phyloP scores from a whole-genome alignment of 441 rosid species.

The Populus hybrid region DNA sequence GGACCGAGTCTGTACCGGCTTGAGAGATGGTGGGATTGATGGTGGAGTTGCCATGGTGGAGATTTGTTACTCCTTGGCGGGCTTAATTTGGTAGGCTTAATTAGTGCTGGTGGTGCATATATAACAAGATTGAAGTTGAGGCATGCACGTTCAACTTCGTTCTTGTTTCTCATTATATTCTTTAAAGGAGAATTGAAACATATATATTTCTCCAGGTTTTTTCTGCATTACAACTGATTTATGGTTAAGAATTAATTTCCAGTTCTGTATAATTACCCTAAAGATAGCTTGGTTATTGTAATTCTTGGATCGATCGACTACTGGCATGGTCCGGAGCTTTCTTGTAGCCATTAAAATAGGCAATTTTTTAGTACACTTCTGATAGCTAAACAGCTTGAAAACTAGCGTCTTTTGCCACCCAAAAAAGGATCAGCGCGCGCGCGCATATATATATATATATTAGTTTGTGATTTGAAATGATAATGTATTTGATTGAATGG shows the following conservation, averaged over 20 bases:
- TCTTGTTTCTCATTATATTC: background rate
- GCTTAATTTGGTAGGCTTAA: background rate
- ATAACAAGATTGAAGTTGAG: background rate
- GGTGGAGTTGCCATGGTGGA: conserved; percentile 15
- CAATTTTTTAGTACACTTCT: background rate
- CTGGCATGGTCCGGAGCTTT: background rate
- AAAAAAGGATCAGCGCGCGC: background rate
- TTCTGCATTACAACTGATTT: conserved; percentile 2
- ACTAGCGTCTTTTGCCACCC: background rate
- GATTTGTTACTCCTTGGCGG: background rate
- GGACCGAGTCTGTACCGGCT: background rate
- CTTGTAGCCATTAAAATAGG: conserved; percentile 1
- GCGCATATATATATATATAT: no score
- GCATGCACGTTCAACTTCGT: conserved; percentile 28
- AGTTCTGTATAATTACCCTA: background rate
- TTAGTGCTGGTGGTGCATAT: background rate
- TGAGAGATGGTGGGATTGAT: background rate
- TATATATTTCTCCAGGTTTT: background rate
- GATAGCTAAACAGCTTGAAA: background rate
- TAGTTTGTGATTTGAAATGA: no score
- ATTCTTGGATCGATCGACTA: background rate
- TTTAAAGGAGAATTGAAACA: background rate
- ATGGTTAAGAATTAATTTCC: conserved; percentile 5
- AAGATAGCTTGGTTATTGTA: background rate
- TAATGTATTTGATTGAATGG: no score